Percentiles rank a stretch among this genome's conserved stretches.
phyloP scores from a whole-genome alignment of 495 filamentous ascomycete species.

The Penicillium turbatum region DNA sequence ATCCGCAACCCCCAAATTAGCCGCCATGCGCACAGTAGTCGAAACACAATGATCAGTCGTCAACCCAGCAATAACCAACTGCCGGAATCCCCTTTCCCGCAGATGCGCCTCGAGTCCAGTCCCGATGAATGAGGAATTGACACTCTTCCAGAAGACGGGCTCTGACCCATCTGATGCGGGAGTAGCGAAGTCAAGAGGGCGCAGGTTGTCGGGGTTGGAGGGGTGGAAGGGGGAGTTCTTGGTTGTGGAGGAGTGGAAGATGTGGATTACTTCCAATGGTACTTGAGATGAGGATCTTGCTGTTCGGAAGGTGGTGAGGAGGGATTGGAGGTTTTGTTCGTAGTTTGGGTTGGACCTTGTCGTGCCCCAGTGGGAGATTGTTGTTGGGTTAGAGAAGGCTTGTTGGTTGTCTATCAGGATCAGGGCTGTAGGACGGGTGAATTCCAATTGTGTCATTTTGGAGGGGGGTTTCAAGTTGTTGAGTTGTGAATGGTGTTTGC shows the following conservation, averaged over 20 bases:
- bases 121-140: slow-evolving; percentile 49
- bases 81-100: slow-evolving; percentile 29
- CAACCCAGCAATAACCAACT: slow-evolving; percentile 41
- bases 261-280: slow-evolving; percentile 40
- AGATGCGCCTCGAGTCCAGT: slow-evolving; percentile 40
- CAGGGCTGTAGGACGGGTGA: slow-evolving; percentile 43
- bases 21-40: slow-evolving; percentile 48
- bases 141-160: slow-evolving; percentile 41
- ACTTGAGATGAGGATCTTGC: slow-evolving; percentile 18
- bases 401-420: slow-evolving; percentile 57
- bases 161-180: slow-evolving; percentile 41
- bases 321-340: slow-evolving; percentile 39
- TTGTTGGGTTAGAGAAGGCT: slow-evolving; percentile 42
- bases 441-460: slow-evolving; percentile 16
- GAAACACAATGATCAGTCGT: slow-evolving; percentile 51
- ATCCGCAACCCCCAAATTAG: slow-evolving; percentile 44
- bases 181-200: slow-evolving; percentile 35
- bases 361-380: slow-evolving; percentile 35
- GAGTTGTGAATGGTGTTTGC: background rate
- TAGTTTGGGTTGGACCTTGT: slow-evolving; percentile 44
- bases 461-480: background rate
- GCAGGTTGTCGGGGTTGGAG: slow-evolving; percentile 23
- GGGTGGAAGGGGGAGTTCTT: slow-evolving; percentile 32
- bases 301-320: slow-evolving; percentile 41
- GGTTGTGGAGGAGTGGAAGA: slow-evolving; percentile 43